Conservation (phyloP, 345 rosid species). For the Ceriops decandra region DNA sequence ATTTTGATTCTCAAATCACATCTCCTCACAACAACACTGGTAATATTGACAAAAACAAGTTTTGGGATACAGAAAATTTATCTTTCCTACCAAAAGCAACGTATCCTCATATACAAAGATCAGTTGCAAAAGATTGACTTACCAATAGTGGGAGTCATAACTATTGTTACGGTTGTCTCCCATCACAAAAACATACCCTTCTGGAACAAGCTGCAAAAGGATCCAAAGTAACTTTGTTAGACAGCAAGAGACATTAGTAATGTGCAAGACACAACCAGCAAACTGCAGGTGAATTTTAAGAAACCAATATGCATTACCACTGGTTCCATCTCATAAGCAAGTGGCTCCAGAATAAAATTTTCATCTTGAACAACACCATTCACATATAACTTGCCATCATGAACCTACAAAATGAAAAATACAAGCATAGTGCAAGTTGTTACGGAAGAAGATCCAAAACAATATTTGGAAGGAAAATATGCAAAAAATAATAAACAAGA, state of each 20-base stretch:
- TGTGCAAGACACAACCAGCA: neutral
- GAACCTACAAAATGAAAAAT: slow-evolving; percentile 42
- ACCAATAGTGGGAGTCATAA: slow-evolving; percentile 90
- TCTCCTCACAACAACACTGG: slow-evolving; percentile 56
- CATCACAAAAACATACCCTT: slow-evolving; percentile 81
- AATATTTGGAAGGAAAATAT: too few species aligned
- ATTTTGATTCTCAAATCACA: too few species aligned
- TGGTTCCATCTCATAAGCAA: slow-evolving; percentile 40
- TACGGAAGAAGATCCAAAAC: neutral
- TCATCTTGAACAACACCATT: slow-evolving; percentile 61
- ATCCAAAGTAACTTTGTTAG: slow-evolving; percentile 2
- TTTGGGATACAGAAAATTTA: neutral
- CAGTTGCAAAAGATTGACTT: slow-evolving; percentile 11
- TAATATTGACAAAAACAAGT: slow-evolving; percentile 42
- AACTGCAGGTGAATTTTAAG: neutral
- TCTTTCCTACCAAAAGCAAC: neutral
- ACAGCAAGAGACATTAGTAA: neutral
- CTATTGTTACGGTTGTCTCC: slow-evolving; percentile 96
- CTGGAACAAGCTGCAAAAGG: slow-evolving; percentile 64
- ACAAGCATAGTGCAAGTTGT: neutral
- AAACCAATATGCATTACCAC: neutral
- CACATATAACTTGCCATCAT: slow-evolving; percentile 64
- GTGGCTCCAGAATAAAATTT: slow-evolving; percentile 68
- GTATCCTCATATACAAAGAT: neutral
- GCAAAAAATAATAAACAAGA: neutral